Percentiles rank a stretch among this genome's conserved stretches.
These are phyloP conservation scores for Bruguiera hainesii DNA, from an alignment of 441 rosid species.

Conservation along the genomic window DNA sequence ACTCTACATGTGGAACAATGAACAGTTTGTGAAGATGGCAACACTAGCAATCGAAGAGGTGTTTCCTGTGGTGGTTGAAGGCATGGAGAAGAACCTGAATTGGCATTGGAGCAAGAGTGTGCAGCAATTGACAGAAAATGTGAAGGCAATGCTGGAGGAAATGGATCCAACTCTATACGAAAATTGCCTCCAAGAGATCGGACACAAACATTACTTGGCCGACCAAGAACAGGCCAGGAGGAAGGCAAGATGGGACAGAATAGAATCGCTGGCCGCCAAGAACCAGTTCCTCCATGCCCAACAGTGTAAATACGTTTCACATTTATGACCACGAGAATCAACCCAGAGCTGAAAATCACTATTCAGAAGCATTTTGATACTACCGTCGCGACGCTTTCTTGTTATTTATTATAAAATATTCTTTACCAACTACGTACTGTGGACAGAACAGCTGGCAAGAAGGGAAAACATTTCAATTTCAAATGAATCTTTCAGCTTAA, in stretches of 20 bases:
- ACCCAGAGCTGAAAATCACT: no score
- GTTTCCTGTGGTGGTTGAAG: conserved; percentile 49
- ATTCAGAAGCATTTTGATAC: no score
- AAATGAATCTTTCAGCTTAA: no score
- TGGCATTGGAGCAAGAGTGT: conserved; percentile 59
- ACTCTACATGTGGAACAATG: conserved; percentile 55
- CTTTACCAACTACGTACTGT: no score
- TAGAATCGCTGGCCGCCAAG: conserved; percentile 42
- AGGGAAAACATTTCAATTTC: no score
- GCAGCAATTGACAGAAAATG: conserved; percentile 49
- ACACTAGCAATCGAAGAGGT: conserved; percentile 42
- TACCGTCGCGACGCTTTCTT: no score
- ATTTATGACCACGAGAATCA: not conserved
- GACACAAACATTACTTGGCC: conserved; percentile 27
- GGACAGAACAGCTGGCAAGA: no score
- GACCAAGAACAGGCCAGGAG: conserved; percentile 30
- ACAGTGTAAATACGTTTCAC: conserved; percentile 19
- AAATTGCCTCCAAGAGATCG: conserved; percentile 33
- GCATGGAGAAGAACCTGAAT: conserved; percentile 55
- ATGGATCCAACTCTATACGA: conserved; percentile 43
- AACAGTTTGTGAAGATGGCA: conserved; percentile 58
- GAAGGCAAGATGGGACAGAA: conserved; percentile 42
- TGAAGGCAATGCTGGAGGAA: conserved; percentile 48
- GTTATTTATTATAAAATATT: no score
- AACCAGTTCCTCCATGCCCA: conserved; percentile 16